Conservation (phyloP, 2,329 filamentous ascomycete genomes). For the Ceratocystis ficicola region DNA sequence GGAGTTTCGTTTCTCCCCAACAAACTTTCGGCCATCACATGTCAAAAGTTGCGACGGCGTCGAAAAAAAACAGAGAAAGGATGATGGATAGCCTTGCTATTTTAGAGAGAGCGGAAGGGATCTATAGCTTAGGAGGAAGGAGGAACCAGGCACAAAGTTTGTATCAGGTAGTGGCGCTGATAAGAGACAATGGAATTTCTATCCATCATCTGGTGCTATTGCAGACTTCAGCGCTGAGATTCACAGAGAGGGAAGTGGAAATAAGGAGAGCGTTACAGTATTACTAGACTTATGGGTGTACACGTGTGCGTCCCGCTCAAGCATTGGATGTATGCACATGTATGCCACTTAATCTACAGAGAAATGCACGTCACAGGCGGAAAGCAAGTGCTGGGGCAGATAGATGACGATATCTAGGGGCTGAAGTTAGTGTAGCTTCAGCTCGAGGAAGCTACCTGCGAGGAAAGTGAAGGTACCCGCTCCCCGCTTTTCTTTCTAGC, state of each 20-base stretch:
- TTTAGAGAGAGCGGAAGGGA: neutral
- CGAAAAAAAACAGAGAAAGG: neutral
- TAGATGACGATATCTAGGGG: no score
- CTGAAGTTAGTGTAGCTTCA: no score
- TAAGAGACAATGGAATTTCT: neutral
- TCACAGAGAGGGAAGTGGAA: neutral
- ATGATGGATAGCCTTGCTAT: neutral
- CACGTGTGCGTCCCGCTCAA: neutral
- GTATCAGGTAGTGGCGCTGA: neutral
- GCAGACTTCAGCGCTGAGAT: no score
- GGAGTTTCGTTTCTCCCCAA: constrained; percentile 9
- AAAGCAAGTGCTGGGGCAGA: neutral
- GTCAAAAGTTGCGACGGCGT: neutral
- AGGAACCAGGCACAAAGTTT: neutral
- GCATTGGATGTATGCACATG: neutral
- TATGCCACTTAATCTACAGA: neutral
- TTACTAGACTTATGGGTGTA: neutral
- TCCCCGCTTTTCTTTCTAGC: no score
- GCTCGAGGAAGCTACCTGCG: no score
- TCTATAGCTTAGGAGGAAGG: neutral
- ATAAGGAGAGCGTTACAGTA: neutral
- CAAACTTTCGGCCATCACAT: constrained; percentile 9
- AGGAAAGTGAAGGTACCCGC: no score
- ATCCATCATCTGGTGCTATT: no score
- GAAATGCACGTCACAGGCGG: neutral